phyloP scores from a whole-genome alignment of 441 rosid genomes.

The Melastoma candidum region DNA sequence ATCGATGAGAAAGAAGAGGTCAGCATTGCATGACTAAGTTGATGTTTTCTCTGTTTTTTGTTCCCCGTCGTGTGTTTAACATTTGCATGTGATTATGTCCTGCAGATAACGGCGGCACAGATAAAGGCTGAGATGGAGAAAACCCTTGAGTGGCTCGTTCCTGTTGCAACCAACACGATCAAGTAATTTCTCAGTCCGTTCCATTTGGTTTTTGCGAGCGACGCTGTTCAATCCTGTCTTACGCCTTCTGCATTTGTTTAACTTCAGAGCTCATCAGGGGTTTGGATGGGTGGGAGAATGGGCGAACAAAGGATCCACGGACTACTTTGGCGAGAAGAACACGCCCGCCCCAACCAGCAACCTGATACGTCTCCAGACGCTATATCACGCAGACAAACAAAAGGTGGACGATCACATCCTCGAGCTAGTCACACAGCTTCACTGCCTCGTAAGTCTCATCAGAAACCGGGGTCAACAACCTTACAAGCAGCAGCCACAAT shows the following conservation, averaged over 20 bases:
- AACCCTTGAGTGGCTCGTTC: slow-evolving; percentile 13
- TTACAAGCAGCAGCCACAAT: slow-evolving; percentile 2
- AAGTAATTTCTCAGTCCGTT: slow-evolving; percentile 6
- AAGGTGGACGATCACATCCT: slow-evolving; percentile 10
- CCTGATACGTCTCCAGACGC: slow-evolving; percentile 18
- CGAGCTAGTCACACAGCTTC: slow-evolving; percentile 13
- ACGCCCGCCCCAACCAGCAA: neutral
- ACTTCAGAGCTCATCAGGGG: slow-evolving; percentile 41
- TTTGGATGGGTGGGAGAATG: too few relatives aligned
- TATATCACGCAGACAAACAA: slow-evolving; percentile 16
- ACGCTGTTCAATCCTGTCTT: too few relatives aligned
- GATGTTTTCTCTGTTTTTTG: neutral
- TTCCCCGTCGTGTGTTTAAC: neutral
- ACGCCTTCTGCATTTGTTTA: neutral
- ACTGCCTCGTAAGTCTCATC: slow-evolving; percentile 8
- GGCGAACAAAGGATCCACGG: slow-evolving; percentile 32
- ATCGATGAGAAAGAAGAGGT: slow-evolving; percentile 60
- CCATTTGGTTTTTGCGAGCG: neutral
- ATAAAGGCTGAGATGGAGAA: slow-evolving; percentile 17
- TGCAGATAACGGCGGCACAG: slow-evolving; percentile 31
- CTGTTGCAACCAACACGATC: slow-evolving; percentile 12
- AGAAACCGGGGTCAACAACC: slow-evolving; percentile 7
- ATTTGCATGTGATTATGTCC: slow-evolving; percentile 8
- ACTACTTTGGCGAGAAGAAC: neutral
- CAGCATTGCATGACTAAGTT: slow-evolving; percentile 4